These are phyloP conservation scores for Phialophora tarda DNA, from an alignment of 2,329 filamentous ascomycete species.

Conservation along the genomic window DNA sequence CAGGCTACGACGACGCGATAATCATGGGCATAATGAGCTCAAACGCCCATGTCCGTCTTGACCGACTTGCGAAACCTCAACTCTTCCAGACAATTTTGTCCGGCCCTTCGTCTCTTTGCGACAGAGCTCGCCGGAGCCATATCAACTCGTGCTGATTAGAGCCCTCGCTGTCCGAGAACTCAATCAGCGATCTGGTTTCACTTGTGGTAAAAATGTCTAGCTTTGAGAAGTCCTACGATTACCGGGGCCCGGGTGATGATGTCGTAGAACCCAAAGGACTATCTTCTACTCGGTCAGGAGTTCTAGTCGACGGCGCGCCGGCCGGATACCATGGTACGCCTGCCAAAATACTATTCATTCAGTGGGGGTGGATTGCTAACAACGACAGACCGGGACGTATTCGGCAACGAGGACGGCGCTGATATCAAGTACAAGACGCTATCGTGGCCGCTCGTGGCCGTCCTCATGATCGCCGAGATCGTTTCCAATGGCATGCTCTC, in stretches of 20 bases:
- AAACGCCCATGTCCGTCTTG: not conserved
- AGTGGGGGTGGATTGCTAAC: not conserved
- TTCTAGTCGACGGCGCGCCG: conserved; percentile 12
- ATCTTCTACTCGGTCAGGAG: conserved; percentile 8
- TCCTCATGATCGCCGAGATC: conserved; percentile 64
- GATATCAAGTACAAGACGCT: conserved; percentile 62
- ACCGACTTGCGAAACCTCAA: not conserved
- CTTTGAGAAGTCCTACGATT: conserved; percentile 25
- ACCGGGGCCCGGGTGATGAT: conserved; percentile 19
- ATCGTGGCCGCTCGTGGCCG: conserved; percentile 58
- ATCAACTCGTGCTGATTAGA: not conserved
- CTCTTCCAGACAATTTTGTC: not conserved
- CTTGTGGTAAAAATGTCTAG: conserved; percentile 14
- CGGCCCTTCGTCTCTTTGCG: not conserved
- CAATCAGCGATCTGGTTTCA: not conserved
- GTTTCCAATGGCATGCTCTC: conserved; percentile 62
- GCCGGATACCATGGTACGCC: conserved; percentile 28
- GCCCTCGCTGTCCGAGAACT: not conserved
- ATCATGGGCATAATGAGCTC: conserved; percentile 7
- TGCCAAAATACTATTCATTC: not conserved
- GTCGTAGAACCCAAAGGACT: conserved; percentile 18
- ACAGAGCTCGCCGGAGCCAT: not conserved
- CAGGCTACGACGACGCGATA: conserved; percentile 2
- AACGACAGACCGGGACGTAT: conserved; percentile 46
- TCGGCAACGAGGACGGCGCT: conserved; percentile 48